Conservation (phyloP, 371 early-diverging fungal species). For the Mucor piriformis region DNA sequence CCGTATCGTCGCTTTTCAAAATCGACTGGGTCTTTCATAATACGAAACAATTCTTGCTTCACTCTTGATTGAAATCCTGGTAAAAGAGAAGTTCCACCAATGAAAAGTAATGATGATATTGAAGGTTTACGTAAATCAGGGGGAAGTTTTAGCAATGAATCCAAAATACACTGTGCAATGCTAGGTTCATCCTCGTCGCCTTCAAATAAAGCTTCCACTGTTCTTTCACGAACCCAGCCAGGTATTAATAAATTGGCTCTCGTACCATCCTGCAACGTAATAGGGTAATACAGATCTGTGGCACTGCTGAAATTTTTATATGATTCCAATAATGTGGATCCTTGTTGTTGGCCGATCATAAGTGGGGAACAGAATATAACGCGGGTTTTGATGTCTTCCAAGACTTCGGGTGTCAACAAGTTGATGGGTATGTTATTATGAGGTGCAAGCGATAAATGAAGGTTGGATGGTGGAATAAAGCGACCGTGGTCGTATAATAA, state of each 20-base stretch:
- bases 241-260: conserved; percentile 70
- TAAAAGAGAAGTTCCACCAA: conserved; percentile 80
- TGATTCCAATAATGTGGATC: conserved; percentile 36
- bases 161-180: conserved; percentile 62
- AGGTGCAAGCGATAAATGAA: conserved; percentile 51
- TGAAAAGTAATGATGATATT: conserved; percentile 66
- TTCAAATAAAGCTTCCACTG: conserved; percentile 81
- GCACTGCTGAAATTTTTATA: conserved; percentile 64
- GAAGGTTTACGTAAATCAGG: conserved; percentile 77
- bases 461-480: conserved; percentile 48
- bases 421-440: conserved; percentile 42
- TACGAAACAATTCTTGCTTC: conserved; percentile 60
- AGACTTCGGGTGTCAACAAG: conserved; percentile 53
- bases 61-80: conserved; percentile 75
- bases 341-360: conserved; percentile 38
- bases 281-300: conserved; percentile 57
- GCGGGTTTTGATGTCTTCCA: conserved; percentile 76
- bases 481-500: conserved; percentile 62
- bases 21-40: conserved; percentile 44
- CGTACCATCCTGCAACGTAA: conserved; percentile 47
- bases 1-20: conserved; percentile 47
- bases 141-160: conserved; percentile 66
- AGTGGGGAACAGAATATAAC: conserved; percentile 71
- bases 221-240: conserved; percentile 87
- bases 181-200: conserved; percentile 77